Base-by-base conservation (phyloP, 345 rosid genomes). In the Gossypium sturtianum region DNA sequence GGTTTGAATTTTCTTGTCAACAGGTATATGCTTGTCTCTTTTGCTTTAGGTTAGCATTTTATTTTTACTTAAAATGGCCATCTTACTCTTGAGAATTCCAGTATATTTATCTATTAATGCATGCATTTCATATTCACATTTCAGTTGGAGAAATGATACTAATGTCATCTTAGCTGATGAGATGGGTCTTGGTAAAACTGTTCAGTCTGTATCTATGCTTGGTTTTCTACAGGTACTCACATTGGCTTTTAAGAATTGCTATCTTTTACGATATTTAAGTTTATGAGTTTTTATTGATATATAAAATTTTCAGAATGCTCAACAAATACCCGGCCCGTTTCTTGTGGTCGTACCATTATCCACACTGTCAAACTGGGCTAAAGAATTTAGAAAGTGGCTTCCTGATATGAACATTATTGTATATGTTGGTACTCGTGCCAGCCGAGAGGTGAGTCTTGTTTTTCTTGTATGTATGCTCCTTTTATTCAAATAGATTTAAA, bases 131-230 rank as follows among this genome's bases (percentile, higher is more conserved):
- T 75, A 59, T 71, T 64, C 61, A 44, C 67, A 65, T 77, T 62
- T 60, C 91, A 96, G 99, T 83, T 96, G 99, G 99, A 89, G 94
- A 83, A 93, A 93, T 82, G 97, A 93, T 82, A 96, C 99, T n/a
- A 96, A 96, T 86, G 99, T 96, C 79, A 96, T 96, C 81, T 88
- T 96, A 84, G 99, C 99, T 77, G 98, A 96, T 81, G 99, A 96
- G 81, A 96, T 96, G 99, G 99, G 99, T 83, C 99, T 96, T 61
- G 99, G 99, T 70, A 96, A 96, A 88, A 96, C 99, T 73, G 98
- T 96, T 71, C 99, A 96, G 89, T 96, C 99, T 38, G 93, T 96
- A 73, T 96, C 99, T 27, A 93, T 96, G 99, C 95, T 96, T 64
- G 99, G 99, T 66, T 96, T 96, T 77, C 81, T 96, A 80, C 99